Percentiles rank a stretch among this genome's conserved stretches.
Conservation (phyloP, 306 rosid species). For the Trichosanthes truncata region DNA sequence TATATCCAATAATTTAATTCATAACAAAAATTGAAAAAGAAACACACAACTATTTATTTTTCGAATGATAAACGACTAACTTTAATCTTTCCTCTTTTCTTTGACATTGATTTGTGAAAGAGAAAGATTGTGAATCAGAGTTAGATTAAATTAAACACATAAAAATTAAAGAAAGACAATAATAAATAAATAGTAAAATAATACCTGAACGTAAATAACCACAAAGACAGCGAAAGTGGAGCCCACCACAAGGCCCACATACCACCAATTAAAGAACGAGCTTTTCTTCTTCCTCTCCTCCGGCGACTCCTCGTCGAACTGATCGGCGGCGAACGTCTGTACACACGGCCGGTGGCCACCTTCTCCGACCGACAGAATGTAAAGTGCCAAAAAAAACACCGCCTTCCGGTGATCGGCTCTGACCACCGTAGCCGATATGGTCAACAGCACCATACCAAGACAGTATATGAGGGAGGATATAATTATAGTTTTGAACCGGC, state of each 20-base stretch:
- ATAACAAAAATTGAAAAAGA: too few species aligned
- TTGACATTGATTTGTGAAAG: background rate
- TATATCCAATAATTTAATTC: too few species aligned
- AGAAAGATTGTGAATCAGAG: background rate
- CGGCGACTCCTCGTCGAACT: slow-evolving; percentile 48
- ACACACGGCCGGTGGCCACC: slow-evolving; percentile 78
- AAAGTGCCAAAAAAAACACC: slow-evolving; percentile 38
- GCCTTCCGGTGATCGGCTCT: slow-evolving; percentile 5
- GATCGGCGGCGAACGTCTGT: slow-evolving; percentile 83
- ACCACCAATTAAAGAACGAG: slow-evolving; percentile 79
- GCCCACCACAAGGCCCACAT: slow-evolving; percentile 43
- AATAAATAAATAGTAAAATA: background rate
- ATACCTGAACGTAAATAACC: slow-evolving; percentile 54
- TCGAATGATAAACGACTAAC: too few species aligned
- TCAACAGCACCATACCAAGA: slow-evolving; percentile 33
- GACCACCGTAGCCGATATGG: slow-evolving; percentile 37
- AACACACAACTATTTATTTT: too few species aligned
- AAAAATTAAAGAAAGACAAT: background rate
- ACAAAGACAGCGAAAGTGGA: slow-evolving; percentile 33
- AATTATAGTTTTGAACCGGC: slow-evolving; percentile 45
- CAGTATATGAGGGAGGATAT: slow-evolving; percentile 15
- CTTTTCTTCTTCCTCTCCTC: slow-evolving; percentile 46
- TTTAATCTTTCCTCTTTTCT: background rate
- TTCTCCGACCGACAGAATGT: slow-evolving; percentile 48
- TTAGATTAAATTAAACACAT: background rate